Percentiles rank a stretch among this genome's conserved stretches.
Evolutionary conservation across 2,329 filamentous ascomycete genomes (phyloP).

Genomic region (Massarina eburnea): DNA sequence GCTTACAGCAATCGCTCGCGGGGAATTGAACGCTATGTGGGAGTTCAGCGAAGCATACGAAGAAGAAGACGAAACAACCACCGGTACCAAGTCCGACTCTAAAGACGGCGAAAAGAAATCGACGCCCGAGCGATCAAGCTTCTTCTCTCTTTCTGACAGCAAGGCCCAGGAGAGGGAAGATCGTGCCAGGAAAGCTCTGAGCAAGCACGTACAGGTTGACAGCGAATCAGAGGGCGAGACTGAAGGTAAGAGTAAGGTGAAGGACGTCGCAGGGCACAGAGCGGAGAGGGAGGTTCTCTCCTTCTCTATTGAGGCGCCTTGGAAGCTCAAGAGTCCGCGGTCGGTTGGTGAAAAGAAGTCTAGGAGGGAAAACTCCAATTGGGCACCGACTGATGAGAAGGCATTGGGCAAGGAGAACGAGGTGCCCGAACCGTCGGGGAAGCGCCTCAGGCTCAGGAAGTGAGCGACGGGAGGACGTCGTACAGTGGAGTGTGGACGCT

Average conservation of each 20-base stretch:
- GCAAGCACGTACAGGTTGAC: slow-evolving; percentile 16
- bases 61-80: slow-evolving; percentile 25
- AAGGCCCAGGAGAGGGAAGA: slow-evolving; percentile 21
- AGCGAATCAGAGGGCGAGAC: slow-evolving; percentile 8
- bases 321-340: slow-evolving; percentile 22
- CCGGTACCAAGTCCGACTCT: slow-evolving; percentile 5
- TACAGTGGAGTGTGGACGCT: no score
- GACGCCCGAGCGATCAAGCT: slow-evolving; percentile 16
- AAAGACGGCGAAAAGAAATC: slow-evolving; percentile 8
- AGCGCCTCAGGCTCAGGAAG: slow-evolving; percentile 23
- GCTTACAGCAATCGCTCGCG: slow-evolving; percentile 69
- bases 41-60: slow-evolving; percentile 70
- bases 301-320: slow-evolving; percentile 39
- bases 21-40: slow-evolving; percentile 78
- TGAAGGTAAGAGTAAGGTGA: slow-evolving; percentile 9
- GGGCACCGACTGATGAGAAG: slow-evolving; percentile 11
- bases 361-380: slow-evolving; percentile 19
- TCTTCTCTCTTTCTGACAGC: slow-evolving; percentile 30
- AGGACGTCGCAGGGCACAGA: slow-evolving; percentile 15
- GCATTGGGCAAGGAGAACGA: slow-evolving; percentile 2
- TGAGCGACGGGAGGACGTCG: slow-evolving; percentile 9
- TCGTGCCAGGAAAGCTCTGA: slow-evolving; percentile 14
- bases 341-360: slow-evolving; percentile 8
- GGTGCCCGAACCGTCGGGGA: slow-evolving; percentile 21
- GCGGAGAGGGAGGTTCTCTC: slow-evolving; percentile 36